Evolutionary conservation across 352 stramenopile genomes (phyloP), one percentile per base, ranked within the genome.

Genomic region (Phytophthora cactorum): DNA sequence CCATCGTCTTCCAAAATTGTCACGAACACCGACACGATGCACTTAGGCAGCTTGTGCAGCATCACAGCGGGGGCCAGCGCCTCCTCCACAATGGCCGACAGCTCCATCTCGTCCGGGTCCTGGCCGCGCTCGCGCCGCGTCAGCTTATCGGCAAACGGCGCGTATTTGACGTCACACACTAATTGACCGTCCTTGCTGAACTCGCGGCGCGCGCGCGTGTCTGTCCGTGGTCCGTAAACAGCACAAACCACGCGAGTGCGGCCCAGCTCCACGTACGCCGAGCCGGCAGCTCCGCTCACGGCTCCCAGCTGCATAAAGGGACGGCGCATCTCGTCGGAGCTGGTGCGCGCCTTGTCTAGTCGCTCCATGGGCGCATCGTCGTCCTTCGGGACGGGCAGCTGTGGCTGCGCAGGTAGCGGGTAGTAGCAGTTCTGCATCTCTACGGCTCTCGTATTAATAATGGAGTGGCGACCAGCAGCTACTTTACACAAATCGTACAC

Each of bases 341-440:
- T 91, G 32, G 12, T 36, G 29, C 82, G 79, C 28, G 66, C 52
- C 29, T 54, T 55, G 38, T 93, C 83, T 52, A 81, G 28, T 4
- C 82, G 76, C 54, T 79, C 49, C 52, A 82, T 52, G 7, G 77
- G 52, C 29, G 27, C 39, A 62, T 82, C 57, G 14, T 74, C 51
- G 22, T 72, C 60, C 8, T 68, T 68, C n/a, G 57, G 58, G 25
- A 54, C 61, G 32, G 62, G 58, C 34, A 72, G 27, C 29, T 59
- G 63, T 25, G 70, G 61, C 69, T 75, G 55, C 38, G 63, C 74
- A 22, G 69, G 69, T 43, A 70, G 55, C 8, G 84, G 88, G 54
- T 89, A 93, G 81, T 95, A 95, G 73, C 86, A 93, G 73, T 95
- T 95, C 74, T 95, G 88, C 88, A 95, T 95, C 28, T 58, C 32